Evolutionary conservation across 257 asterid species (phyloP).

Genomic region (Nicotiana obtusifolia): DNA sequence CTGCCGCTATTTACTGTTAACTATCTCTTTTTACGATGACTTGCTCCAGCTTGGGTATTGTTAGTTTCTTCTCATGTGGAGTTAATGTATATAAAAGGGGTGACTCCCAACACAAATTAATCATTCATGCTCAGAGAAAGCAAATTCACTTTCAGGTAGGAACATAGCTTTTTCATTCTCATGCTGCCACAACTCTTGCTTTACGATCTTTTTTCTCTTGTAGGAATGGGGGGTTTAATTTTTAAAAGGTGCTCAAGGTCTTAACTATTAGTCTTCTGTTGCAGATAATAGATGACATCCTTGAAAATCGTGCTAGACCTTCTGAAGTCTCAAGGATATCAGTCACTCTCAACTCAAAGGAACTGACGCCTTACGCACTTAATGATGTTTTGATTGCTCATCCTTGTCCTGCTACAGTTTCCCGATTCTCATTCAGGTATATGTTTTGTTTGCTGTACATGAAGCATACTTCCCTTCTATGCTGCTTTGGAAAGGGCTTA

Average conservation of each 20-base stretch:
- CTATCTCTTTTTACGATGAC: not conserved
- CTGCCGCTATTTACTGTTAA: not conserved
- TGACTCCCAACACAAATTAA: not conserved
- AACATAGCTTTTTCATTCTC: not conserved
- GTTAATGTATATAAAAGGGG: not conserved
- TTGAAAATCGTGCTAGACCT: conserved; percentile 48
- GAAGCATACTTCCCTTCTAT: not conserved
- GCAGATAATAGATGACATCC: conserved; percentile 59
- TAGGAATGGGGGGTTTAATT: not conserved
- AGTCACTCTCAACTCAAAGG: conserved; percentile 55
- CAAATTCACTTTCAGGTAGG: not conserved
- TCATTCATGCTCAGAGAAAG: not conserved
- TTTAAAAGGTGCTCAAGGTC: not conserved
- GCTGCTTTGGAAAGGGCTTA: not conserved
- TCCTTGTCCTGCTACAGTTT: conserved; percentile 67
- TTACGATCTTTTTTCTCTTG: not conserved
- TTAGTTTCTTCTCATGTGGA: not conserved
- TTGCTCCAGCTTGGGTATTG: not conserved
- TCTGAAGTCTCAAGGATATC: conserved; percentile 77
- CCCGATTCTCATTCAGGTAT: conserved; percentile 69
- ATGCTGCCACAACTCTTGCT: not conserved
- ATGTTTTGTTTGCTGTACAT: not conserved
- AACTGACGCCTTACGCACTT: conserved; percentile 48
- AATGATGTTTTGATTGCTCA: conserved; percentile 65
- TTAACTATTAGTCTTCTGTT: not conserved